These are phyloP conservation scores for Macadamia tetraphylla DNA, from an alignment of 164 flowering plant species.

Conservation along the genomic window DNA sequence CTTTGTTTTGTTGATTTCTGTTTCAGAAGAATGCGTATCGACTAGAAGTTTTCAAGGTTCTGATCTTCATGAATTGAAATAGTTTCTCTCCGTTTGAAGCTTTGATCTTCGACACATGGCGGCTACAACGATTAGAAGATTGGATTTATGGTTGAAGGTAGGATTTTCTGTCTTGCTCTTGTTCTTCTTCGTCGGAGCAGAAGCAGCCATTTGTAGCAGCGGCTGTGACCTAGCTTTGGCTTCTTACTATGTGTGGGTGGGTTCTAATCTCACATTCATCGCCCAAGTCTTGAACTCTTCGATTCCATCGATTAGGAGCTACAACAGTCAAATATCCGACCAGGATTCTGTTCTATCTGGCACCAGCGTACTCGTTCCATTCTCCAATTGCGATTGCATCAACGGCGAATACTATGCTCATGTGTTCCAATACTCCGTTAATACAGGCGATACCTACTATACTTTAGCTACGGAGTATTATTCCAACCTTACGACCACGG, in stretches of 20 bases:
- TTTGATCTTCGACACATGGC: slow-evolving; percentile 2
- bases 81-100: neutral
- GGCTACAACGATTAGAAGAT: neutral
- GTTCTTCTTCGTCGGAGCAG: slow-evolving; percentile 13
- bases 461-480: slow-evolving; percentile 10
- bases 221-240: slow-evolving; percentile 20
- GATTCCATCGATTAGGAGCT: slow-evolving; percentile 6
- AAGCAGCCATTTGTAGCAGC: slow-evolving; percentile 14
- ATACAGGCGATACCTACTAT: slow-evolving; percentile 15
- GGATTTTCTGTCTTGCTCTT: slow-evolving; percentile 2
- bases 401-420: slow-evolving; percentile 15
- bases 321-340: slow-evolving; percentile 23
- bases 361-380: slow-evolving; percentile 31
- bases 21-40: too few species aligned
- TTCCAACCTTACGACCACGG: slow-evolving; percentile 22
- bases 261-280: slow-evolving; percentile 17
- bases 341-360: slow-evolving; percentile 14
- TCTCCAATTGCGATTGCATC: slow-evolving; percentile 32
- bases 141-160: neutral
- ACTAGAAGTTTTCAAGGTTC: too few species aligned
- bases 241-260: slow-evolving; percentile 14
- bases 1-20: too few species aligned
- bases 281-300: slow-evolving; percentile 3
- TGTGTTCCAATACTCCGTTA: slow-evolving; percentile 10
- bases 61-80: too few species aligned